Conservation (phyloP, 1,284 basidiomycete species). For the Apiotrichum veenhuisii region DNA sequence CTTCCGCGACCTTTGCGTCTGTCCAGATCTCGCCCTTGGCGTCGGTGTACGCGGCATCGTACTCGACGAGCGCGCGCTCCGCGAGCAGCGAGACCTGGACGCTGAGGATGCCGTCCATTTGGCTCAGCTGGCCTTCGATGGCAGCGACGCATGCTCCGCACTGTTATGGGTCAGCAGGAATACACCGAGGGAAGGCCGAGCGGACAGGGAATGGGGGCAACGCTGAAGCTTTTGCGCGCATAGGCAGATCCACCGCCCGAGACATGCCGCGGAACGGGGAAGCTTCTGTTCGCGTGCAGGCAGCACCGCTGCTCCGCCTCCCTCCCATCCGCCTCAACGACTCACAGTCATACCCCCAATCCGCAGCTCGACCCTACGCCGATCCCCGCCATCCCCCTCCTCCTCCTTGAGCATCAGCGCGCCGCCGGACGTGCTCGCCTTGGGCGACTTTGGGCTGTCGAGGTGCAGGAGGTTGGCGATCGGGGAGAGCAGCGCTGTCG, state of each 20-base stretch:
- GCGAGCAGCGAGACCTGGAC: conserved; percentile 91
- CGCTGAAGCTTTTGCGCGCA: too few species aligned
- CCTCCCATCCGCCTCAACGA: not conserved
- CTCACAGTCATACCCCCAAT: conserved; percentile 50
- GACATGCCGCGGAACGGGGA: too few species aligned
- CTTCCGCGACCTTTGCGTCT: conserved; percentile 70
- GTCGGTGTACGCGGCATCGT: conserved; percentile 59
- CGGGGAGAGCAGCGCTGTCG: conserved; percentile 10
- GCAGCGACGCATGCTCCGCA: conserved; percentile 57
- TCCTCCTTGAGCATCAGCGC: conserved; percentile 13
- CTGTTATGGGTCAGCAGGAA: conserved; percentile 17
- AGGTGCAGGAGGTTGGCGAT: conserved; percentile 13
- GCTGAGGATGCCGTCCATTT: conserved; percentile 77
- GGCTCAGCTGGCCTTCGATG: conserved; percentile 87
- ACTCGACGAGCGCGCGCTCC: conserved; percentile 87
- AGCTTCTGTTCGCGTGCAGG: too few species aligned
- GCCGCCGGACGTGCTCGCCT: not conserved
- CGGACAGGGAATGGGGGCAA: too few species aligned
- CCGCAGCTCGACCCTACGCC: conserved; percentile 44
- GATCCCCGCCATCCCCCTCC: conserved; percentile 3
- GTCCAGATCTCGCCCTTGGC: conserved; percentile 58
- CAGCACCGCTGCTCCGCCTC: too few species aligned
- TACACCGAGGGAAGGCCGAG: not conserved
- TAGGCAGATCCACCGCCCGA: too few species aligned
- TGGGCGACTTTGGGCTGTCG: not conserved